A percentile compares a stretch with the other conserved stretches of the same genome.
phyloP scores from a whole-genome alignment of 108 stramenopile genomes.

The Nannochloropsis salina region DNA sequence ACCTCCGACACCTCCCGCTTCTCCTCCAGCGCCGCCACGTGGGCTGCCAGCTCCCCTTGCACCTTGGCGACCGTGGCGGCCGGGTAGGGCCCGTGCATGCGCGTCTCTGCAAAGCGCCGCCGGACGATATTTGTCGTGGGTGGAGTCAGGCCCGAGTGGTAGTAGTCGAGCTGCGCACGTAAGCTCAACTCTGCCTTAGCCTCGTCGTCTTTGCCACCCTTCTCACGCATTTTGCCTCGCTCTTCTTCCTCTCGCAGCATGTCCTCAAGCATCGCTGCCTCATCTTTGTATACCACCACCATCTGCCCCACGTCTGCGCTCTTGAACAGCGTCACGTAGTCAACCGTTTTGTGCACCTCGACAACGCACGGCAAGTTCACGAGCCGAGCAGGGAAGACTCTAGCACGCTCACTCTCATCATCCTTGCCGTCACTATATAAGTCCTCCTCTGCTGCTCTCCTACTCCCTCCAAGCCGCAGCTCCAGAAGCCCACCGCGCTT shows the following conservation, averaged over 20 bases:
- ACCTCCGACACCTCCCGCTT: slow-evolving; percentile 3
- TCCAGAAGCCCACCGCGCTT: not conserved
- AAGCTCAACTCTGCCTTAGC: slow-evolving; percentile 51
- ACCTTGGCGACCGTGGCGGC: not conserved
- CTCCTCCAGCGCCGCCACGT: slow-evolving; percentile 14
- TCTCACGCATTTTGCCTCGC: slow-evolving; percentile 24
- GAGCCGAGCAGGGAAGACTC: slow-evolving; percentile 76
- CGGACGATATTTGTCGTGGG: slow-evolving; percentile 75
- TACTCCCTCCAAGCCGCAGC: not conserved
- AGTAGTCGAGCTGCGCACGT: slow-evolving; percentile 62
- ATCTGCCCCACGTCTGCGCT: slow-evolving; percentile 80
- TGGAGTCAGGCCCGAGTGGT: slow-evolving; percentile 75
- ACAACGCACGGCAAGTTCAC: slow-evolving; percentile 85
- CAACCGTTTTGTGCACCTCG: slow-evolving; percentile 82
- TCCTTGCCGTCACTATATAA: no score
- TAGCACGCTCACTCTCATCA: slow-evolving; percentile 26
- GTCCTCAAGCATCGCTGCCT: not conserved
- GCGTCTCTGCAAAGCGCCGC: slow-evolving; percentile 63
- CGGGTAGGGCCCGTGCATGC: not conserved
- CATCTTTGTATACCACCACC: slow-evolving; percentile 79
- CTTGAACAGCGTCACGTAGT: slow-evolving; percentile 83
- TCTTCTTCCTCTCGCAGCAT: slow-evolving; percentile 68
- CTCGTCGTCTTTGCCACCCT: slow-evolving; percentile 46
- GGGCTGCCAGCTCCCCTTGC: not conserved
- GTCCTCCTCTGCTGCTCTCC: not conserved